Evolutionary conservation across 1,284 basidiomycete genomes (phyloP), one percentile per base, ranked within the genome.

Genomic region (Leccinum subrobustum): DNA sequence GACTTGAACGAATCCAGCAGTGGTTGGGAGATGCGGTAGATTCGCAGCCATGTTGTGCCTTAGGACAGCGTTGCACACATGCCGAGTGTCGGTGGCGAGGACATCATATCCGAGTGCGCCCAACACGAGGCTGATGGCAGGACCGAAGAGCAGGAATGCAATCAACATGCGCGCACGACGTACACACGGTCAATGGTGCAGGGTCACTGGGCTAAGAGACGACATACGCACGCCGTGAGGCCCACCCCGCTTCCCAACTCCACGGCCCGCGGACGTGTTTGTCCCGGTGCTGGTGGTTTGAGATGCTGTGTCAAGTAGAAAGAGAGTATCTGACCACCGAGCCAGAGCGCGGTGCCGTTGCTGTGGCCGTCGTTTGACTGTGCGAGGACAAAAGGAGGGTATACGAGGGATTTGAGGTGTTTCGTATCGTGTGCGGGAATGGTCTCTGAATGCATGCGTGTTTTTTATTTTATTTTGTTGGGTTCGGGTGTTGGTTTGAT

Each of bases 301-400:
- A 63, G 63, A 55, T 72, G 64, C 39, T 76, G 70, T 18, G 79
- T 74, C n/a, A 93, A 79, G 70, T 86, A 92, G 53, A 80, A 71
- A 7, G 89, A 81, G 39, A 94, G 81, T 66, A 88, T 83, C 73
- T 95, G 93, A 0, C 85, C 89, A 47, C 87, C 87, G 59, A 94
- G 85, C 94, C 94, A 96, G 59, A 96, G 83, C 2, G 91, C 87
- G n/a, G 92, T 93, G 18, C 93, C 94, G 64, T 92, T 94, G 47
- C 88, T 85, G 8, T 73, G 69, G 25, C 86, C 85, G 68, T 88
- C 79, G 73, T 85, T 78, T 60, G 73, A 77, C 75, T 91, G 89
- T 1, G 72, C 39, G 60, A 89, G 79, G 33, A 69, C 63, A 66
- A 90, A 84, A 23, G 80, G 76, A 67, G 55, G 12, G 18, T 84